Evolutionary conservation across 1,284 basidiomycete species (phyloP), one percentile per base, ranked within the genome.

Genomic region (Fomitopsis palustris): DNA sequence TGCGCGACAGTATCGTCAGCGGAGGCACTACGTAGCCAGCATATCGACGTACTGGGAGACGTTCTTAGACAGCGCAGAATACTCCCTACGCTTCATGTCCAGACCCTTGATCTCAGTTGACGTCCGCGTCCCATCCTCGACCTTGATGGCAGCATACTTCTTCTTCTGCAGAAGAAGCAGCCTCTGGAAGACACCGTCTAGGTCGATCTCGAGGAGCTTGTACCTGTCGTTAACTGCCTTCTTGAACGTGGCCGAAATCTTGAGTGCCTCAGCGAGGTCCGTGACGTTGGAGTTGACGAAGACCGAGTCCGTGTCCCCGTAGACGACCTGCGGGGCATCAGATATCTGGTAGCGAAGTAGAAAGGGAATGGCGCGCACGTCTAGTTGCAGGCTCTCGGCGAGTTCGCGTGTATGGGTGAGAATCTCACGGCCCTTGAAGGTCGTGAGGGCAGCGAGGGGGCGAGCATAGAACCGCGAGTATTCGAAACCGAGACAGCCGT

Each of bases 11-110:
- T 12, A 2, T 33, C 14, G 21, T 55, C 10, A 51, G 6, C 23
- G 42, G 17, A 5, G 45, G 25, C 12, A 10, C n/a, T n/a, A n/a
- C n/a, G n/a, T n/a, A 45, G 51, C 5, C 17, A 3, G 35, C 16
- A 47, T 19, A 43, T 19, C 29, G 38, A 7, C 92, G 65, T 66
- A 96, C 93, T 91, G 88, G 1, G 95, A 98, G 17, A 95, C 89
- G 56, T 87, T 88, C 77, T 99, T 99, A 2, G 94, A 96, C 49
- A 99, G 75, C 3, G 85, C 83, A 66, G 91, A 97, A 75, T 95
- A 99, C 73, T 99, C 97, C 78, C 97, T 81, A 53, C 97, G 87
- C 76, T 98, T 99, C 97, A 99, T 98, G 75, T 99, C 97, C 35
- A 99, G 78, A 76, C 97, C 97, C 73, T 99, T 99, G 74, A 99